Base-by-base conservation (phyloP, 106 monocot genomes). In the Triglochin maritima region DNA sequence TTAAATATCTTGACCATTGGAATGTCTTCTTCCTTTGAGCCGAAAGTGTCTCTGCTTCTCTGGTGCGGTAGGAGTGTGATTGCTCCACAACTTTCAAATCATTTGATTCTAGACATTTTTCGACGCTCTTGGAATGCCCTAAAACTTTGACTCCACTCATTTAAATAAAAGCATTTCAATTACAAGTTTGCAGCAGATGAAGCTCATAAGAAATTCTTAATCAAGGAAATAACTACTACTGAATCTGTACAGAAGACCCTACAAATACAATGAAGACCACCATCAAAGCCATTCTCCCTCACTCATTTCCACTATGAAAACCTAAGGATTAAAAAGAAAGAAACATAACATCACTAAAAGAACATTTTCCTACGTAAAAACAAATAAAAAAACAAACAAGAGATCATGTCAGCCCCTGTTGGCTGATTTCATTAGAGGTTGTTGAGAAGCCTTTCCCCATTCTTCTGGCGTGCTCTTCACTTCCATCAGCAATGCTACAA, bases 401-500 rank as follows among this genome's bases (percentile, higher is more conserved):
- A 7, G 2, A 44, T 2, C 5, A 44, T 56, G 43, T 9, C 52
- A 81, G 9, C 77, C 67, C 59, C 71, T 66, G 66, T 48, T 79
- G 10, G 61, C 75, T n/a, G 69, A 53, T 71, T 84, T 87, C 45
- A 90, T 80, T 13, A 94, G 85, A n/a, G 95, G 87, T 63, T 77
- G 95, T 46, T 85, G 85, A 5, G 90, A 83, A 44, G 48, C 80
- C 81, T 90, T 91, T 46, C 80, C 79, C 70, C 75, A 79, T 60
- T 91, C 96, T 29, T 98, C 96, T 2, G 76, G 82, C 43, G 81
- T 68, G 75, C 80, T 78, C 78, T 84, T 96, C 64, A 96, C 96
- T 66, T 91, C 96, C 76, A 73, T 88, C 62, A 98, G 69, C 82
- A 98, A 65, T 14, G 96, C 86, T 49, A 91, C 91, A 69, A 92